Conservation (phyloP, 1,139 yeast species). For the Candida glucosophila region DNA sequence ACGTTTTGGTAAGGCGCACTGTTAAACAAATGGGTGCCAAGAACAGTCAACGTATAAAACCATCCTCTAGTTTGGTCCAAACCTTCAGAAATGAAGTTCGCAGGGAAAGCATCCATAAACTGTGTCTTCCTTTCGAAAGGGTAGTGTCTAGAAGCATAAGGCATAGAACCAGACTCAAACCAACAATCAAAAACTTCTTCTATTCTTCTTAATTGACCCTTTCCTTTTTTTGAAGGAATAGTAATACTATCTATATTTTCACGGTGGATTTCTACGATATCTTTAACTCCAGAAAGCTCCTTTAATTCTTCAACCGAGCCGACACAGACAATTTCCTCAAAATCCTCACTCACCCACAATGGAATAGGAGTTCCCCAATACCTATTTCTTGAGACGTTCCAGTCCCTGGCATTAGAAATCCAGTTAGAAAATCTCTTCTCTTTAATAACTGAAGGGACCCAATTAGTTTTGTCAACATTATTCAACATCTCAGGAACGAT, state of each 20-base stretch:
- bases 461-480: conserved; percentile 76
- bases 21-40: conserved; percentile 91
- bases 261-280: conserved; percentile 88
- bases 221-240: conserved; percentile 88
- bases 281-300: conserved; percentile 70
- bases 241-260: conserved; percentile 86
- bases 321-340: conserved; percentile 84
- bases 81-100: conserved; percentile 97
- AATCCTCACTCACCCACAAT: conserved; percentile 92
- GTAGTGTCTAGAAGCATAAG: conserved; percentile 93
- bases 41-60: conserved; percentile 94
- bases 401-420: conserved; percentile 97
- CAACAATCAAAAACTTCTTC: conserved; percentile 99
- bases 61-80: conserved; percentile 99
- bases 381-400: conserved; percentile 97
- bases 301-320: conserved; percentile 85
- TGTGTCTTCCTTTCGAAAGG: conserved; percentile 81
- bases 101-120: conserved; percentile 83
- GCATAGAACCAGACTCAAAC: conserved; percentile 99
- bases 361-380: conserved; percentile 99
- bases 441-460: conserved; percentile 90
- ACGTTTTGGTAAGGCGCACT: conserved; percentile 93
- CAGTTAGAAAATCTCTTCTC: conserved; percentile 95
- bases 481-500: conserved; percentile 83
- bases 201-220: conserved; percentile 78